Conservation (phyloP, 768 basidiomycete genomes). For the Tephrocybe sp. region DNA sequence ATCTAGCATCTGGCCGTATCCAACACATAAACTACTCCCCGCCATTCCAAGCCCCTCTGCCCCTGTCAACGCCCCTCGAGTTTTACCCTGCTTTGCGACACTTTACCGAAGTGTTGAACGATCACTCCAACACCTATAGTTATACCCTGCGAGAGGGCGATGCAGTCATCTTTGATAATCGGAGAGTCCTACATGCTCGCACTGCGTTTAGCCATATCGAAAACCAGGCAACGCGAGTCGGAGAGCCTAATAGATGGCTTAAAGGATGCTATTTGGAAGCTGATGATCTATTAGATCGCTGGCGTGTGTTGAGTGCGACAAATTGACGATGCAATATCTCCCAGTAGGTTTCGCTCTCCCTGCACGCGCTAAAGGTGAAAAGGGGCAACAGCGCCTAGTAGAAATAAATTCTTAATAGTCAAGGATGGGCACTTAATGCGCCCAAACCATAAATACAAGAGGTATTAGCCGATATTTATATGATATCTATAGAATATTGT, state of each 20-base stretch:
- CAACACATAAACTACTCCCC: constrained; percentile 87
- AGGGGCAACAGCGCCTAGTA: too few species aligned
- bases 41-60: constrained; percentile 87
- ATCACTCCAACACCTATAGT: constrained; percentile 46
- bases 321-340: too few species aligned
- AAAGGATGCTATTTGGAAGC: constrained; percentile 85
- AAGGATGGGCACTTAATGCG: too few species aligned
- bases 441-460: too few species aligned
- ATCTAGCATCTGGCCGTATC: constrained; percentile 30
- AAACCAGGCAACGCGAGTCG: constrained; percentile 30
- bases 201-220: constrained; percentile 61
- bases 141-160: constrained; percentile 81
- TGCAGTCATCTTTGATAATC: constrained; percentile 88
- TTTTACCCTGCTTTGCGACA: constrained; percentile 62
- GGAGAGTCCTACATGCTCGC: constrained; percentile 84
- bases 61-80: constrained; percentile 43
- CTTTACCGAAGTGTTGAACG: constrained; percentile 61
- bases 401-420: too few species aligned
- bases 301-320: constrained; percentile 45
- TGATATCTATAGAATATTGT: too few species aligned
- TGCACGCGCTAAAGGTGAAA: too few species aligned
- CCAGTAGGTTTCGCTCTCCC: too few species aligned
- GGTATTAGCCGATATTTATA: too few species aligned
- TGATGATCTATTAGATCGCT: constrained; percentile 59
- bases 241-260: constrained; percentile 74